A percentile compares a stretch with the other conserved stretches of the same genome.
These are phyloP conservation scores for Chrysoporthe austroafricana DNA, from an alignment of 2,329 filamentous ascomycete genomes.

Conservation along the genomic window DNA sequence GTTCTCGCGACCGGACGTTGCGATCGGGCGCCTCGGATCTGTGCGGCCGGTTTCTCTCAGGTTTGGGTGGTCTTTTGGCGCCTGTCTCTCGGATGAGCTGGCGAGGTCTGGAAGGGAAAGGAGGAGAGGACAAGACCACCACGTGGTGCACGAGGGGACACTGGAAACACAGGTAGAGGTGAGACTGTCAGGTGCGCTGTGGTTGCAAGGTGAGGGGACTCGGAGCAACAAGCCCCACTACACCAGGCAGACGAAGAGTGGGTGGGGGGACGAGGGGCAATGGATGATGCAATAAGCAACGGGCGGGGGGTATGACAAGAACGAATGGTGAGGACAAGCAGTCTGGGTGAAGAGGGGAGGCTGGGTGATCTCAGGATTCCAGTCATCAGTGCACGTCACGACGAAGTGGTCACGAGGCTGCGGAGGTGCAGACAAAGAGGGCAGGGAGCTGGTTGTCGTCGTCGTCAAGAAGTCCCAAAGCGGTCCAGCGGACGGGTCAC, in stretches of 20 bases:
- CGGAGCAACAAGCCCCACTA: conserved; percentile 9
- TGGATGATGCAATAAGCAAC: conserved; percentile 9
- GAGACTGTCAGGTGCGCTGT: background rate
- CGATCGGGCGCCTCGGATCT: background rate
- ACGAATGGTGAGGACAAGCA: background rate
- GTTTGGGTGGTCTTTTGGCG: background rate
- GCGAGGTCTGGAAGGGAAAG: background rate
- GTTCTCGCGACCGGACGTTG: background rate
- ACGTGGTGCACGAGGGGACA: background rate
- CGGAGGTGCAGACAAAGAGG: background rate
- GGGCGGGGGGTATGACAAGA: too few relatives aligned
- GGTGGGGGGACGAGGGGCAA: conserved; percentile 2
- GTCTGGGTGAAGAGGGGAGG: background rate
- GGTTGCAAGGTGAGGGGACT: background rate
- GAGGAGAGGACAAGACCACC: background rate
- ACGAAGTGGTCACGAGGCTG: conserved; percentile 9
- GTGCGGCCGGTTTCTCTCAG: background rate
- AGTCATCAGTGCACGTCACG: conserved; percentile 11
- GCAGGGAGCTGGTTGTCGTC: background rate
- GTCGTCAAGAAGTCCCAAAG: background rate
- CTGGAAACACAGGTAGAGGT: background rate
- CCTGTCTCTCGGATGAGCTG: background rate
- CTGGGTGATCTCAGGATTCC: conserved; percentile 6
- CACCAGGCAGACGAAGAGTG: background rate
- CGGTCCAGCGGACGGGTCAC: background rate